Percentiles rank a stretch among this genome's conserved stretches.
Conservation (phyloP, 2,329 filamentous ascomycete genomes). For the Verticillium klebahnii region DNA sequence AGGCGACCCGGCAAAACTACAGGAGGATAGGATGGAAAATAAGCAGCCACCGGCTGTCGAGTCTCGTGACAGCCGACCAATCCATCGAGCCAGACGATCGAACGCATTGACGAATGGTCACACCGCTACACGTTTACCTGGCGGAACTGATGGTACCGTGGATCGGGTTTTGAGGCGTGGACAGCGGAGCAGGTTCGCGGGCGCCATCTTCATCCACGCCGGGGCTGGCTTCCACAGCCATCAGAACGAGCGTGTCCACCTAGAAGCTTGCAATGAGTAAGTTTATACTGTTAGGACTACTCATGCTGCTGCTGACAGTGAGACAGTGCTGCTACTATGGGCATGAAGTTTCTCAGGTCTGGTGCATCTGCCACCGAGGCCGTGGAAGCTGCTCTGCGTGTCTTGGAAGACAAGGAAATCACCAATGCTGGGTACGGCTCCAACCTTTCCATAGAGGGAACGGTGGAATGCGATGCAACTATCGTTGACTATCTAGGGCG, state of each 20-base stretch:
- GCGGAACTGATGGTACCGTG: conserved; percentile 33
- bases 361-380: conserved; percentile 83
- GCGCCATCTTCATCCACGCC: conserved; percentile 91
- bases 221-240: conserved; percentile 91
- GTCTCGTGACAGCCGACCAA: background rate
- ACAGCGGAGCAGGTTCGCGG: conserved; percentile 34
- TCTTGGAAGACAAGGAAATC: conserved; percentile 89
- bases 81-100: background rate
- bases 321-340: conserved; percentile 71
- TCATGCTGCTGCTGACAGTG: conserved; percentile 9
- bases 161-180: conserved; percentile 32
- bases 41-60: background rate
- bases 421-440: conserved; percentile 97
- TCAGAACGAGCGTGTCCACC: conserved; percentile 78
- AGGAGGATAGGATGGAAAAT: background rate
- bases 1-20: background rate
- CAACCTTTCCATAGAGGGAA: conserved; percentile 85
- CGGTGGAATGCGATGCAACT: conserved; percentile 91
- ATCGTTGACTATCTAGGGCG: conserved; percentile 87
- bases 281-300: conserved; percentile 24
- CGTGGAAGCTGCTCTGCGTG: conserved; percentile 80
- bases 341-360: conserved; percentile 73
- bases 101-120: too few relatives aligned
- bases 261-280: conserved; percentile 84
- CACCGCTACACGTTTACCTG: background rate